Percentiles rank a stretch among this genome's conserved stretches.
Evolutionary conservation across 768 basidiomycete genomes (phyloP).

Genomic region (Psilocybe subaeruginosa): DNA sequence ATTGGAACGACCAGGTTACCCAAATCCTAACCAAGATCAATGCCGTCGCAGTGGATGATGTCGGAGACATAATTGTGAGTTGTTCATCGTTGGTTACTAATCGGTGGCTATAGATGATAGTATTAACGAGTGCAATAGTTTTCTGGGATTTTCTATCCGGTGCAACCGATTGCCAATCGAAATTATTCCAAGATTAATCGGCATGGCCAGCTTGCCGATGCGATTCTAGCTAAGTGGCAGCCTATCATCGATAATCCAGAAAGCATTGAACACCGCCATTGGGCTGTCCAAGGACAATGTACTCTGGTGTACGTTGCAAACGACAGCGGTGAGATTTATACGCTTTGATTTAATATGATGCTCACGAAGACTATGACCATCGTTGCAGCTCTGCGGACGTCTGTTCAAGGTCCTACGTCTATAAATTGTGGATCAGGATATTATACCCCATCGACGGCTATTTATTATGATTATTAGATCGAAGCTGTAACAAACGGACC

Average conservation of each 20-base stretch:
- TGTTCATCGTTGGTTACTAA: background rate
- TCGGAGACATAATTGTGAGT: conserved; percentile 15
- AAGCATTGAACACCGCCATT: conserved; percentile 15
- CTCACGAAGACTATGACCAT: background rate
- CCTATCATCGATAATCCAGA: conserved; percentile 10
- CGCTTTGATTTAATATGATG: background rate
- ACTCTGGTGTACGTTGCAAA: conserved; percentile 21
- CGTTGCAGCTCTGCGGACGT: conserved; percentile 24
- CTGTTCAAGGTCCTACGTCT: conserved; percentile 3
- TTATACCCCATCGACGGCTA: too few relatives aligned
- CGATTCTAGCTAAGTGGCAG: conserved; percentile 20
- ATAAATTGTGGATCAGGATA: conserved; percentile 11
- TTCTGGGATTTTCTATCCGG: conserved; percentile 12
- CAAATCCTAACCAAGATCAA: conserved; percentile 10
- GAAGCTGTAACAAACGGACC: too few relatives aligned
- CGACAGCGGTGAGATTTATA: conserved; percentile 16
- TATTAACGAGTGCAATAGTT: background rate
- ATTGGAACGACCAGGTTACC: conserved; percentile 7
- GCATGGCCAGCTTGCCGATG: conserved; percentile 7
- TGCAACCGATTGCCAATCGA: conserved; percentile 1
- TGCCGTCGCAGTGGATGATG: background rate
- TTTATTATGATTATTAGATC: too few relatives aligned
- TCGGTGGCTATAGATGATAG: background rate
- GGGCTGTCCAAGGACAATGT: conserved; percentile 17
- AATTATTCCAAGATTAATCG: background rate